Base-by-base conservation (phyloP, 2,329 filamentous ascomycete species). In the Lachnellula suecica region DNA sequence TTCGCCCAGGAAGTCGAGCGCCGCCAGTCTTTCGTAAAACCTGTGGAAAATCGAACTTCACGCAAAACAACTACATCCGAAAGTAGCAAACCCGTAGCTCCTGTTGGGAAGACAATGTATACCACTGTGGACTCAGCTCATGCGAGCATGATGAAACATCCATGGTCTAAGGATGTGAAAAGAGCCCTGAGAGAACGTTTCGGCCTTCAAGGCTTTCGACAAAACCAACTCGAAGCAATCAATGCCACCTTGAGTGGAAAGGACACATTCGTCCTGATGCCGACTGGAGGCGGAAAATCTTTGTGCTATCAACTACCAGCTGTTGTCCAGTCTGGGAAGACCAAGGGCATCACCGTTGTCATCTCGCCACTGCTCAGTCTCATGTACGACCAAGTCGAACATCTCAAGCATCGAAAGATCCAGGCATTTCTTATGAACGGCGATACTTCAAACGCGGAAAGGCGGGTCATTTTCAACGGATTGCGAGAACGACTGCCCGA, bases 221-320 rank as follows among this genome's bases (percentile, higher is more conserved):
- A 87, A 49, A 94, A 97, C 66, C 94, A 99, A 67, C 78, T 97
- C 2, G 90, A 97, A 70, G 92, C 94, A 13, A 97, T 99, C 69
- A 97, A 99, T 69, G 88, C 92, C 1, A 97, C 94, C 0, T 75
- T 99, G 42, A 78, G 76, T 25, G 94, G 93, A 3, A 85, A 93
- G 58, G 93, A 99, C 70, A 87, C 89, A 0, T 99, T 99, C 68
- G 88, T 99, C 15, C 77, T 99, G 35, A 99, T 99, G 94, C 94
- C 95, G 2, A 99, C 94, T 0, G 94, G 94, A 48, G 94, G 94
- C 54, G 94, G 94, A 38, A 99, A 99, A 68, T 97, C 93, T 1
- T 77, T 99, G 2, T 97, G 94, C 69, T 99, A 99, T 68, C 95
- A 99, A 69, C 74, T 99, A 11, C 95, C 94, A 13, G 90, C 94